Evolutionary conservation across 106 monocot species (phyloP).

Genomic region (Allium sativum): DNA sequence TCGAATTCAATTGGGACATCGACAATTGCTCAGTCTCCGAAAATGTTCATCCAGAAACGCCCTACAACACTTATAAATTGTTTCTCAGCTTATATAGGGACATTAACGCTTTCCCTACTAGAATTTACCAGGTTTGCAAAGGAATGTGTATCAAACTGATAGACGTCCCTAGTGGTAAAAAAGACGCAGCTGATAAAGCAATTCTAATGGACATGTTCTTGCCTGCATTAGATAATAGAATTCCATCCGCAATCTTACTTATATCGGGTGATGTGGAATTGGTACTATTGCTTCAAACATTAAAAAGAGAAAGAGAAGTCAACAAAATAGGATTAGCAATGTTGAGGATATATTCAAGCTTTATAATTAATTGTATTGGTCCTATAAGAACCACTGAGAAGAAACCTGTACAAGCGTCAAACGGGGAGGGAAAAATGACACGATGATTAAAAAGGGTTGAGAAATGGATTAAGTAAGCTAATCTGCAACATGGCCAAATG

Average conservation of each 20-base stretch:
- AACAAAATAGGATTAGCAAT: no score
- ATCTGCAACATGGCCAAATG: no score
- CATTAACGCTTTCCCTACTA: slow-evolving; percentile 73
- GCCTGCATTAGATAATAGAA: slow-evolving; percentile 73
- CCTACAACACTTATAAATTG: slow-evolving; percentile 57
- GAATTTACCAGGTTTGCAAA: slow-evolving; percentile 80
- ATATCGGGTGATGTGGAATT: slow-evolving; percentile 96
- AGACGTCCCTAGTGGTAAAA: slow-evolving; percentile 87
- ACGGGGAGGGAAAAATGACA: no score
- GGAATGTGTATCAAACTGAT: slow-evolving; percentile 91
- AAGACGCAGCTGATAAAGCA: slow-evolving; percentile 97
- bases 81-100: slow-evolving; percentile 88
- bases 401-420: no score
- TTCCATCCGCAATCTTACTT: slow-evolving; percentile 78
- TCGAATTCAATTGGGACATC: slow-evolving; percentile 61
- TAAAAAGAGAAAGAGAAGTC: no score
- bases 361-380: no score
- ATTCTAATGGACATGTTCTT: slow-evolving; percentile 92
- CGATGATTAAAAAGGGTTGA: no score
- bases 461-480: no score
- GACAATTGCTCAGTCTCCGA: slow-evolving; percentile 85
- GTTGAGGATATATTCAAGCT: no score
- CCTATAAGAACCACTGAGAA: no score
- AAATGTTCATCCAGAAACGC: slow-evolving; percentile 75
- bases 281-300: no score